A percentile compares a stretch with the other conserved stretches of the same genome.
phyloP scores from a whole-genome alignment of 2,329 filamentous ascomycete genomes.

The Monosporascus ibericus region DNA sequence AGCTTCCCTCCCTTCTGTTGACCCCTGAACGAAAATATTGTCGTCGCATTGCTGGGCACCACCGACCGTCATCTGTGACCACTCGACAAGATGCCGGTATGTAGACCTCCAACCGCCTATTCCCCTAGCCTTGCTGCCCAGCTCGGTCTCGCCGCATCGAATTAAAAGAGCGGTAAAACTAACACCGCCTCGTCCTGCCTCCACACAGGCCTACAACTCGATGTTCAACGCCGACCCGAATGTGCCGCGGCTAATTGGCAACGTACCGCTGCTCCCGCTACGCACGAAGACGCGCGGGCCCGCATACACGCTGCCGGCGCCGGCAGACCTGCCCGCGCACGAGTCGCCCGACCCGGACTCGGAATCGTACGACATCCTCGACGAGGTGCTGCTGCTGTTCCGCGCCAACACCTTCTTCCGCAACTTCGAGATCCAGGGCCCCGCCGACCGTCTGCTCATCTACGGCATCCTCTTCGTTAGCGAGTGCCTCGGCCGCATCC shows the following conservation, averaged over 20 bases:
- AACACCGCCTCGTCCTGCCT: background rate
- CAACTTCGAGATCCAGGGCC: slow-evolving; percentile 98
- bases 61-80: slow-evolving; percentile 17
- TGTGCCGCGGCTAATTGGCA: slow-evolving; percentile 60
- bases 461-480: slow-evolving; percentile 95
- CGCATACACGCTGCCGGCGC: slow-evolving; percentile 72
- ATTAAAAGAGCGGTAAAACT: background rate
- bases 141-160: no score
- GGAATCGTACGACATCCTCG: slow-evolving; percentile 92
- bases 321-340: slow-evolving; percentile 50
- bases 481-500: slow-evolving; percentile 85
- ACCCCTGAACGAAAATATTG: slow-evolving; percentile 6
- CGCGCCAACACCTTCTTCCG: slow-evolving; percentile 98
- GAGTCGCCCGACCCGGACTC: slow-evolving; percentile 73
- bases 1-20: background rate
- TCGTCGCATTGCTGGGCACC: slow-evolving; percentile 10
- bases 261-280: slow-evolving; percentile 90
- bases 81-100: slow-evolving; percentile 41
- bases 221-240: slow-evolving; percentile 85
- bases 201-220: slow-evolving; percentile 83
- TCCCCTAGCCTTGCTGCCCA: background rate
- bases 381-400: slow-evolving; percentile 89
- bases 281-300: slow-evolving; percentile 95
- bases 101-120: slow-evolving; percentile 13
- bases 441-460: slow-evolving; percentile 87